Evolutionary conservation across 2,329 filamentous ascomycete genomes (phyloP).

Genomic region (Orbilia ellipsospora): DNA sequence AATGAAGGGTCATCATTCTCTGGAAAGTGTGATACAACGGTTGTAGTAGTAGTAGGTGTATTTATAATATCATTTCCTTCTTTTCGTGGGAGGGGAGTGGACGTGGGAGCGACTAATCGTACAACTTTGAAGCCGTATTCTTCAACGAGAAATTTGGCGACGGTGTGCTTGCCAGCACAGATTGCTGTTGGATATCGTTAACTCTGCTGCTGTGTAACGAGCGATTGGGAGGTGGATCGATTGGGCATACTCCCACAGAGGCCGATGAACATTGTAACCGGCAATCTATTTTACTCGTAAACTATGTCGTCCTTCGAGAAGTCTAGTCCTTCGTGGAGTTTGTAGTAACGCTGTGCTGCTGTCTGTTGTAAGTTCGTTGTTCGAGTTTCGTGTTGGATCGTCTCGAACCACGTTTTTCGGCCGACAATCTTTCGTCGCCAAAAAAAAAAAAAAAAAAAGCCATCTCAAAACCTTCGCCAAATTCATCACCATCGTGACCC

Average conservation of each 20-base stretch:
- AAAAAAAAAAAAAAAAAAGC: slow-evolving; percentile 15
- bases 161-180: slow-evolving; percentile 90
- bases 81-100: slow-evolving; percentile 12
- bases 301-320: neutral
- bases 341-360: neutral
- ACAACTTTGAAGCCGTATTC: slow-evolving; percentile 78
- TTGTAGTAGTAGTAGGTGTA: neutral
- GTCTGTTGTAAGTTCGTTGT: neutral
- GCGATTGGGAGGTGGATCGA: neutral
- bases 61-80: neutral
- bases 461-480: slow-evolving; percentile 22
- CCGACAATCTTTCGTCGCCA: slow-evolving; percentile 43
- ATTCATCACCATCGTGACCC: neutral
- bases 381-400: slow-evolving; percentile 45
- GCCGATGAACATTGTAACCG: slow-evolving; percentile 45
- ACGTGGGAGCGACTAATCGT: slow-evolving; percentile 39
- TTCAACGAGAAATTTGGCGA: slow-evolving; percentile 86
- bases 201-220: neutral
- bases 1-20: slow-evolving; percentile 64
- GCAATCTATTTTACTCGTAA: neutral
- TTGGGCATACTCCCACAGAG: slow-evolving; percentile 46
- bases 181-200: slow-evolving; percentile 62
- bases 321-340: neutral
- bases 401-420: slow-evolving; percentile 35
- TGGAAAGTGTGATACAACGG: slow-evolving; percentile 27